Evolutionary conservation across 371 early-diverging fungal genomes (phyloP), one percentile per base, ranked within the genome.

Genomic region (Zopfochytrium polystomum): DNA sequence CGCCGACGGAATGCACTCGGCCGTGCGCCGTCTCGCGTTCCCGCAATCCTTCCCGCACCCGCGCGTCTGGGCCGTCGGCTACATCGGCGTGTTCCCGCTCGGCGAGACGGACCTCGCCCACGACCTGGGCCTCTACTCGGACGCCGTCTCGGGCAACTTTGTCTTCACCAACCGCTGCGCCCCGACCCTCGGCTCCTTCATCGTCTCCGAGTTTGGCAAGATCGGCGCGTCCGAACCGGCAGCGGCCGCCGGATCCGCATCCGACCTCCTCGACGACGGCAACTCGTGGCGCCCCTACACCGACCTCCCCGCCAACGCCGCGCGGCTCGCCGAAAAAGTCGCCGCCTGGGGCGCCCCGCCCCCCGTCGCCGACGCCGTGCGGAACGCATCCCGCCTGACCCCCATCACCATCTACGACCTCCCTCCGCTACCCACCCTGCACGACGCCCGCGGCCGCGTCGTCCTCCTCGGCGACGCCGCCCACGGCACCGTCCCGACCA

Each of bases 381-480:
- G 25, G 33, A 7, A 53, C 51, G 52, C 60, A 23, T 18, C 13
- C n/a, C 58, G 64, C 26, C 29, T 63, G 35, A 58, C 60, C 15
- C 64, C 63, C 11, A 43, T 55, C 42, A 49, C 9, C 20, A 38
- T 60, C 35, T 64, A 38, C n/a, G 66, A 65, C 38, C 43, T 61
- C 15, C 66, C 66, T 1, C 54, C 52, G 23, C 25, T 65, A 18
- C 26, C 45, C 9, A 29, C 18, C 13, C 32, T 60, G 3, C 45
- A 52, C 60, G n/a, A n/a, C n/a, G 38, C 38, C 7, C 9, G 56
- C 13, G 65, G 62, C 33, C 38, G 63, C 2, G 55, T 63, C 2
- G 30, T 66, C 7, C 30, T 66, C 6, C 20, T 66, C 6, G 66
- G 66, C n/a, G 66, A 66, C 55, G 52, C 66, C 5, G 57, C 58